Conservation (phyloP, 306 rosid species). For the Quercus bicolor region DNA sequence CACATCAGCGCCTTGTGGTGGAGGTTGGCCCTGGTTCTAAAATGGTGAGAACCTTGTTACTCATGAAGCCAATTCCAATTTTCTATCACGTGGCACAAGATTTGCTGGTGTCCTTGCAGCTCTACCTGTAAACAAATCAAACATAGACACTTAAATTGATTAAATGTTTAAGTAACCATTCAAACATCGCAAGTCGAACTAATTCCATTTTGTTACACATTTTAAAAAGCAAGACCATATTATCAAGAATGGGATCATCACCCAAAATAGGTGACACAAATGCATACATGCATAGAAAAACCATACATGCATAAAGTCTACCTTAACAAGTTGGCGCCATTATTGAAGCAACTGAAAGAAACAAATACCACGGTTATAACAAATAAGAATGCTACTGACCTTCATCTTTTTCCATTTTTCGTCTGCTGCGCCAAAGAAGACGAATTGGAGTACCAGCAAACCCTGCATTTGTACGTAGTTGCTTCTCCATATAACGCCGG, state of each 20-base stretch:
- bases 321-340: neutral
- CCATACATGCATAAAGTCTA: too few relatives aligned
- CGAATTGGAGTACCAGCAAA: conserved; percentile 91
- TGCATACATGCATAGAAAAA: too few relatives aligned
- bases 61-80: conserved; percentile 31
- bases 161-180: conserved; percentile 5
- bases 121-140: conserved; percentile 50
- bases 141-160: neutral
- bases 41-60: neutral
- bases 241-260: too few relatives aligned
- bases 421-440: conserved; percentile 93
- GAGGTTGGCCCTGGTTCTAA: neutral
- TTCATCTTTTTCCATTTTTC: conserved; percentile 61
- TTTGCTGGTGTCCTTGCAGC: conserved; percentile 34
- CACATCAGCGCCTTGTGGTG: neutral
- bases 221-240: too few relatives aligned
- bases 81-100: conserved; percentile 36
- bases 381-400: conserved; percentile 41
- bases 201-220: neutral
- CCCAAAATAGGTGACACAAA: too few relatives aligned
- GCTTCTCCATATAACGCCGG: conserved; percentile 91
- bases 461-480: conserved; percentile 82
- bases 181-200: neutral
- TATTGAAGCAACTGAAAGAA: neutral
- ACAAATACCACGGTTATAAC: neutral